These are phyloP conservation scores for Cercospora sp. DNA, from an alignment of 2,329 filamentous ascomycete species.

Conservation along the genomic window DNA sequence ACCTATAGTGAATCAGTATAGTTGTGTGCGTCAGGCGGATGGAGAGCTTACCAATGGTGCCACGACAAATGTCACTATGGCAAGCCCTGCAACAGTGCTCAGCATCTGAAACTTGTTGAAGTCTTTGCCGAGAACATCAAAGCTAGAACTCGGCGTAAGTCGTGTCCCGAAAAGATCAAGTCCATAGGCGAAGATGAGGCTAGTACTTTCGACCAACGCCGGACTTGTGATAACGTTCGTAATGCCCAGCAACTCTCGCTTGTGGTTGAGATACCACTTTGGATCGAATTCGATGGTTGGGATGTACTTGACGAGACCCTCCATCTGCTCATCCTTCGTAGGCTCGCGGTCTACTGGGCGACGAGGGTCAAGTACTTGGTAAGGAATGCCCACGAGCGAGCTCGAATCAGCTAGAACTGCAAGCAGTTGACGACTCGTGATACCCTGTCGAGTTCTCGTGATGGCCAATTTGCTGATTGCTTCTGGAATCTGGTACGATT, in stretches of 20 bases:
- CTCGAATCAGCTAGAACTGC: constrained; percentile 72
- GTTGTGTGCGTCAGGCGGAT: background rate
- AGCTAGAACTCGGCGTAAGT: constrained; percentile 81
- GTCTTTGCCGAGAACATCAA: constrained; percentile 88
- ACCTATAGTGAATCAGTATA: constrained; percentile 44
- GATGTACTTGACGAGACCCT: constrained; percentile 75
- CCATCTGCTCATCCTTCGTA: constrained; percentile 74
- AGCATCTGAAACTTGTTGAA: constrained; percentile 90
- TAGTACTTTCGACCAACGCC: constrained; percentile 86
- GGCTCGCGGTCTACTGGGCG: constrained; percentile 83
- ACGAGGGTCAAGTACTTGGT: constrained; percentile 76
- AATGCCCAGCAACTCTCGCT: constrained; percentile 76
- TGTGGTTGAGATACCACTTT: constrained; percentile 75
- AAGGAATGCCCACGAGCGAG: constrained; percentile 76
- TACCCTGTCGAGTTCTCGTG: constrained; percentile 88
- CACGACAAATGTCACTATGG: constrained; percentile 72
- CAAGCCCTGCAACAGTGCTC: constrained; percentile 77
- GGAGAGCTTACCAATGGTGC: constrained; percentile 73
- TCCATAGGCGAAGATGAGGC: constrained; percentile 83
- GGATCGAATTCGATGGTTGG: constrained; percentile 82
- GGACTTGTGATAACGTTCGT: constrained; percentile 71
- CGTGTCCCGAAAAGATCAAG: constrained; percentile 85
- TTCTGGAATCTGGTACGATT: constrained; percentile 77
- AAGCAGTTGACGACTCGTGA: constrained; percentile 78
- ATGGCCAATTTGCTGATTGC: constrained; percentile 78